These are phyloP conservation scores for Cercophora sp. DNA, from an alignment of 495 filamentous ascomycete genomes.

Conservation along the genomic window DNA sequence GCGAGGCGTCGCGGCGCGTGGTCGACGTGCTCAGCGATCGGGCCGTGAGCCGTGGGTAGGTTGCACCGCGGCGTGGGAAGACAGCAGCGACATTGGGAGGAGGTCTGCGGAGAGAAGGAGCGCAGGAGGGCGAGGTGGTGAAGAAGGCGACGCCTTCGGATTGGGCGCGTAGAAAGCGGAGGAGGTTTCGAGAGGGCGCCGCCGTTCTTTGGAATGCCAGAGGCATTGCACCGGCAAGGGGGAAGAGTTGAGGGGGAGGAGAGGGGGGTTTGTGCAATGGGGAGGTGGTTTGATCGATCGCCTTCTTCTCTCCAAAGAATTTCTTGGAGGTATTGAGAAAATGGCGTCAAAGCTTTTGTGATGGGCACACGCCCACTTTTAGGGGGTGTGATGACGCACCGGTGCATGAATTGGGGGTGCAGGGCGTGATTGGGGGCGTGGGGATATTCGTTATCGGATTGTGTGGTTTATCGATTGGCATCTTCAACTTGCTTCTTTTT, in stretches of 20 bases:
- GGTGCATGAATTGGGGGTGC: background rate
- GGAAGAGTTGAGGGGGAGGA: no score
- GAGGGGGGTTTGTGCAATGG: no score
- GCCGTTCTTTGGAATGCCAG: conserved; percentile 34
- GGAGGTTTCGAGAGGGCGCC: conserved; percentile 58
- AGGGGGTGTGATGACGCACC: background rate
- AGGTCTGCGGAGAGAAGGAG: conserved; percentile 3
- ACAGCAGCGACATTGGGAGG: conserved; percentile 26
- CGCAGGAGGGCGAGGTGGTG: conserved; percentile 18
- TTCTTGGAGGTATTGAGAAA: no score
- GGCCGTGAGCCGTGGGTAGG: background rate
- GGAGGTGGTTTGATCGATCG: no score
- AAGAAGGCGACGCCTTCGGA: conserved; percentile 51
- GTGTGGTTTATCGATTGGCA: no score
- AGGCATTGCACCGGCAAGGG: conserved; percentile 29
- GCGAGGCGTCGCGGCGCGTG: conserved; percentile 24
- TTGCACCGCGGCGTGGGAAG: background rate
- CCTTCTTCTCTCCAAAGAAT: no score
- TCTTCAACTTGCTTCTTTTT: no score
- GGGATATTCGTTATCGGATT: background rate
- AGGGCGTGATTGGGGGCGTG: background rate
- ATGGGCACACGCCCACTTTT: conserved; percentile 14
- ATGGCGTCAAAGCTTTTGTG: conserved; percentile 7
- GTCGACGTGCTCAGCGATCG: conserved; percentile 5
- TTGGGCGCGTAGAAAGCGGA: conserved; percentile 60